These are phyloP conservation scores for Pseudogymnoascus sp. DNA, from an alignment of 2,329 filamentous ascomycete species.

Conservation along the genomic window DNA sequence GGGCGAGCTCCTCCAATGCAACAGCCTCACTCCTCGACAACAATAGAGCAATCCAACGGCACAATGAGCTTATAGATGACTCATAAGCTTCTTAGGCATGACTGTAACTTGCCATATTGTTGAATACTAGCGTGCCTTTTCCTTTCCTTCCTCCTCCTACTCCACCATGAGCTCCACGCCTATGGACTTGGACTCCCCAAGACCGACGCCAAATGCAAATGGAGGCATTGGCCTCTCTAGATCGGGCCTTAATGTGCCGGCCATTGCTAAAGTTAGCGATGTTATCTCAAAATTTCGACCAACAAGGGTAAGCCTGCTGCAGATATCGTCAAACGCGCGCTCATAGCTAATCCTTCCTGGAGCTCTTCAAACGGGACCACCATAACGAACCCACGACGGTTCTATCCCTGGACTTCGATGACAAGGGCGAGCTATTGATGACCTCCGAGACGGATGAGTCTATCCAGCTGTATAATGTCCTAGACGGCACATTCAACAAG, in stretches of 20 bases:
- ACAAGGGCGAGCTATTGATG: slow-evolving; percentile 86
- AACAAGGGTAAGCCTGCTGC: slow-evolving; percentile 53
- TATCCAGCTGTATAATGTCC: slow-evolving; percentile 90
- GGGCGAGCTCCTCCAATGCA: background rate
- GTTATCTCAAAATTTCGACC: slow-evolving; percentile 71
- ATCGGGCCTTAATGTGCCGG: slow-evolving; percentile 16
- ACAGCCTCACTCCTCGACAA: background rate
- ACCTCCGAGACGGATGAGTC: slow-evolving; percentile 90
- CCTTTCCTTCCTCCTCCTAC: background rate
- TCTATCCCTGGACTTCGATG: slow-evolving; percentile 92
- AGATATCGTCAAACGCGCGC: slow-evolving; percentile 12
- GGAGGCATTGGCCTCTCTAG: slow-evolving; percentile 17
- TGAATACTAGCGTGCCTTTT: background rate
- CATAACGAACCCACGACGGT: slow-evolving; percentile 47
- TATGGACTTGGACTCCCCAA: slow-evolving; percentile 27
- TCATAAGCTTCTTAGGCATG: background rate
- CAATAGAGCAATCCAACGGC: background rate
- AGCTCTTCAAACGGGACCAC: slow-evolving; percentile 43
- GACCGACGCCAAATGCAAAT: slow-evolving; percentile 13
- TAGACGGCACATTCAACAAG: slow-evolving; percentile 83
- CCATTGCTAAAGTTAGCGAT: slow-evolving; percentile 63
- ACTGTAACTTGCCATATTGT: background rate
- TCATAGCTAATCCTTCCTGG: slow-evolving; percentile 3
- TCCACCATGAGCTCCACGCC: slow-evolving; percentile 20
- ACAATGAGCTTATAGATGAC: background rate